Evolutionary conservation across 345 rosid genomes (phyloP).

Genomic region (Draba incana): DNA sequence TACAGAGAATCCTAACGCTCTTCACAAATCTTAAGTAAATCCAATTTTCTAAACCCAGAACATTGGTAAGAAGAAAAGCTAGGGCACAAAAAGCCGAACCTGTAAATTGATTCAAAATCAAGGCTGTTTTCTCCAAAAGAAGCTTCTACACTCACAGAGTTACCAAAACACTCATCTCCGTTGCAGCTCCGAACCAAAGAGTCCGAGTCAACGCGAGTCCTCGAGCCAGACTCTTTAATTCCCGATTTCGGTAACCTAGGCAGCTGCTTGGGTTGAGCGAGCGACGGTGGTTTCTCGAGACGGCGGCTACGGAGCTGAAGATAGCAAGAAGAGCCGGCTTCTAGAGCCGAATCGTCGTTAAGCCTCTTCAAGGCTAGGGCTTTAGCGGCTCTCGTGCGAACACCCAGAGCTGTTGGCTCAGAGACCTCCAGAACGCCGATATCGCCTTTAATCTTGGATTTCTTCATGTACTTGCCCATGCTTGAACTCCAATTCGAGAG

Average conservation of each 20-base stretch:
- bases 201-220: slow-evolving; percentile 25
- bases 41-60: not conserved
- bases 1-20: slow-evolving; percentile 14
- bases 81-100: slow-evolving; percentile 43
- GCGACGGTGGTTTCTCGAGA: slow-evolving; percentile 50
- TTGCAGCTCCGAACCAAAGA: slow-evolving; percentile 17
- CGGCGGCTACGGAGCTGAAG: slow-evolving; percentile 77
- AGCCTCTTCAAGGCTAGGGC: slow-evolving; percentile 50
- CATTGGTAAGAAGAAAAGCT: slow-evolving; percentile 27
- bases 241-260: slow-evolving; percentile 13
- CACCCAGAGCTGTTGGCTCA: slow-evolving; percentile 33
- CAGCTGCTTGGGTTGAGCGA: slow-evolving; percentile 27
- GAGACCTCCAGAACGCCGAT: slow-evolving; percentile 39
- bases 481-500: not conserved
- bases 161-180: too few relatives aligned
- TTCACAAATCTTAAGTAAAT: not conserved
- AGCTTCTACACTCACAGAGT: slow-evolving; percentile 37
- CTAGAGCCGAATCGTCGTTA: slow-evolving; percentile 13
- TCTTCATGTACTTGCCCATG: slow-evolving; percentile 48
- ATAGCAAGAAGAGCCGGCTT: slow-evolving; percentile 47
- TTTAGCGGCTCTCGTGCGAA: slow-evolving; percentile 49
- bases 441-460: slow-evolving; percentile 38
- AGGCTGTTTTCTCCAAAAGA: slow-evolving; percentile 56
- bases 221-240: slow-evolving; percentile 30
- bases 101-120: slow-evolving; percentile 53